Evolutionary conservation across 768 basidiomycete genomes (phyloP).

Genomic region (Clavaria fumosa): DNA sequence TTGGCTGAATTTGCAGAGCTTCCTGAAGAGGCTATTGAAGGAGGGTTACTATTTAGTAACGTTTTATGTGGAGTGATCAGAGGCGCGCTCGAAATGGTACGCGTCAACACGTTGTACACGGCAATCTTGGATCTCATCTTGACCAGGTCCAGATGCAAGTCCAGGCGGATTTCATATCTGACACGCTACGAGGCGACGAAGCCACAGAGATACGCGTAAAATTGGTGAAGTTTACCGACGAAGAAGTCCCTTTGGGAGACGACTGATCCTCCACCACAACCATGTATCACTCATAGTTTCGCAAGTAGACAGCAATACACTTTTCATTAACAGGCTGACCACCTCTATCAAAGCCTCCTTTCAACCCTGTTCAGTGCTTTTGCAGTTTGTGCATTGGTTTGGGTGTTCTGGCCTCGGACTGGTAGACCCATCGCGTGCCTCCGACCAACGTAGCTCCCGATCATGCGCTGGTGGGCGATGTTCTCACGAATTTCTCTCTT

Average conservation of each 20-base stretch:
- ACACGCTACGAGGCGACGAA: constrained; percentile 86
- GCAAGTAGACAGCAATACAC: too few species aligned
- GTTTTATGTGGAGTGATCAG: constrained; percentile 87
- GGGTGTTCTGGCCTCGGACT: constrained; percentile 88
- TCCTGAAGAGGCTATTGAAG: constrained; percentile 83
- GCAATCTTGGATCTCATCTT: constrained; percentile 8
- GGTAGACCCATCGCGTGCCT: constrained; percentile 88
- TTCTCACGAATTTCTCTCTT: constrained; percentile 73
- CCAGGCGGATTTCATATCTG: constrained; percentile 76
- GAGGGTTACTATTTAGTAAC: constrained; percentile 94
- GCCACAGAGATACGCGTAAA: constrained; percentile 86
- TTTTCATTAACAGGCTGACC: too few species aligned
- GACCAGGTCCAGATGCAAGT: constrained; percentile 93
- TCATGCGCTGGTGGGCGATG: constrained; percentile 83
- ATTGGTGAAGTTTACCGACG: constrained; percentile 83
- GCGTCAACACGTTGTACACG: too few species aligned
- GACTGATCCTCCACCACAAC: too few species aligned
- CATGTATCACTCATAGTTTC: too few species aligned
- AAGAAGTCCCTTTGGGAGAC: constrained; percentile 88
- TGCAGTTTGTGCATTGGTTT: constrained; percentile 81
- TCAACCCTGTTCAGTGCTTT: constrained; percentile 80
- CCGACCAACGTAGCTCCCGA: constrained; percentile 87
- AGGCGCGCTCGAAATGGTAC: constrained; percentile 92
- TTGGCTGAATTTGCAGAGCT: constrained; percentile 94
- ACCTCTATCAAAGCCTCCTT: constrained; percentile 20